Base-by-base conservation (phyloP, 768 basidiomycete genomes). In the Hortiboletus campestris region DNA sequence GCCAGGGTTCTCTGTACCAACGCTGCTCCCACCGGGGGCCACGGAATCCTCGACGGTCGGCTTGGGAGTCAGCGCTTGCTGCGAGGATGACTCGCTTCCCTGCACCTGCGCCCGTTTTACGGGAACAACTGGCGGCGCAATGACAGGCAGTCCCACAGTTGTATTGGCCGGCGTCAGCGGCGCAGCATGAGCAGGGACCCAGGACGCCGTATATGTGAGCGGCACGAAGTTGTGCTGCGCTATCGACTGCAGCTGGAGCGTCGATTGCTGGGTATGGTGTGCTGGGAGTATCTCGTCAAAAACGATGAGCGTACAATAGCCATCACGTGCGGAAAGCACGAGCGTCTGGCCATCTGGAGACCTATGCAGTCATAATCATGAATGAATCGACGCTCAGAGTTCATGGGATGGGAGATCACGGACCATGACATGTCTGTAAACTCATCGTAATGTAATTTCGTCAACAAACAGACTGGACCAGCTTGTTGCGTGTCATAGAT, bases 401-500 rank as follows among this genome's bases (percentile, higher is more conserved):
- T 39, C 19, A n/a, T 13, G 35, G 38, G 35, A 48, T 35, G 34
- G 40, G 44, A 49, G 36, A 32, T 32, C 20, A 78, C 91, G 40
- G 64, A 98, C 97, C 97, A 99, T 40, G 88, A 84, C 73, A 97
- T 79, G 74, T 99, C 97, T 8, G 97, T 98, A 68, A 98, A 98
- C 65, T 96, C 93, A 58, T 96, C 94, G 69, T 97, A 98, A 73
- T 99, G 97, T 58, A 98, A 74, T 65, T 95, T 96, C 29, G 89
- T 92, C 60, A 99, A 81, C 63, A 98, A 75, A 65, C 93, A 94
- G 49, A 98, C 81, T 0, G 97, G 97, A 3, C 88, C 84, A 2
- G 91, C 82, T 75, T 98, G 96, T 74, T 98, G 97, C 5, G 95
- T 98, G 69, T 99, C 97, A 67, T 99, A 94, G 49, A 99, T 87